These are phyloP conservation scores for Lachancea sp. DNA, from an alignment of 805 yeast genomes.

Conservation along the genomic window DNA sequence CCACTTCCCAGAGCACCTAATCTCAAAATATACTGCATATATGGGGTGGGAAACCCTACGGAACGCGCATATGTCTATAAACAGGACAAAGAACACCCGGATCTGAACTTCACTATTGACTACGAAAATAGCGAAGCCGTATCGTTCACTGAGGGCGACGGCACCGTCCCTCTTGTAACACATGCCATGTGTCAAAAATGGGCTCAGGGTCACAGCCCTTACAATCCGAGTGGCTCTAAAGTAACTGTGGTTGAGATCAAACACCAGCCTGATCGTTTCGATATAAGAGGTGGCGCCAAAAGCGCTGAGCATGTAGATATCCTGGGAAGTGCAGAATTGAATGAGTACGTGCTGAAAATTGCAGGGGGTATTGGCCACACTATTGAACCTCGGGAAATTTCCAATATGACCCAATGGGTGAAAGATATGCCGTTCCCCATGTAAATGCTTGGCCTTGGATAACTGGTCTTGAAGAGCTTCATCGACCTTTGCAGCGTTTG, in stretches of 20 bases:
- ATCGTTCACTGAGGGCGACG: conserved; percentile 87
- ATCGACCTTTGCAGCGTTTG: too few species aligned
- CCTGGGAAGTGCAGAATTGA: conserved; percentile 85
- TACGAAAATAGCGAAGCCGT: conserved; percentile 60
- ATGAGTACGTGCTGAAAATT: conserved; percentile 74
- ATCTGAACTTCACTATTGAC: conserved; percentile 68
- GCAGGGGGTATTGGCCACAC: conserved; percentile 74
- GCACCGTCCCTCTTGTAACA: conserved; percentile 82
- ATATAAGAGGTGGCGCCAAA: conserved; percentile 93
- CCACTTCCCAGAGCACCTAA: conserved; percentile 91
- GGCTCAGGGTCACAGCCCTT: conserved; percentile 57
- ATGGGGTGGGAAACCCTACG: conserved; percentile 95
- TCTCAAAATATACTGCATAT: conserved; percentile 80
- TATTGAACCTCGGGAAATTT: conserved; percentile 53
- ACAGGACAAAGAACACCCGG: conserved; percentile 52
- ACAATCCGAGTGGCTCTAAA: conserved; percentile 68
- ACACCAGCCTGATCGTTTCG: conserved; percentile 90
- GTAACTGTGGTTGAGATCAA: conserved; percentile 85
- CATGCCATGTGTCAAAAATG: conserved; percentile 90
- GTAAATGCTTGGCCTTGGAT: too few species aligned
- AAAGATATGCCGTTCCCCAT: conserved; percentile 43
- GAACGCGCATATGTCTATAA: conserved; percentile 87
- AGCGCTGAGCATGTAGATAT: conserved; percentile 98
- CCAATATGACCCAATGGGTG: conserved; percentile 60
- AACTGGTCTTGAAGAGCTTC: too few species aligned